phyloP scores from a whole-genome alignment of 768 basidiomycete species.

The Lactarius evosmus region DNA sequence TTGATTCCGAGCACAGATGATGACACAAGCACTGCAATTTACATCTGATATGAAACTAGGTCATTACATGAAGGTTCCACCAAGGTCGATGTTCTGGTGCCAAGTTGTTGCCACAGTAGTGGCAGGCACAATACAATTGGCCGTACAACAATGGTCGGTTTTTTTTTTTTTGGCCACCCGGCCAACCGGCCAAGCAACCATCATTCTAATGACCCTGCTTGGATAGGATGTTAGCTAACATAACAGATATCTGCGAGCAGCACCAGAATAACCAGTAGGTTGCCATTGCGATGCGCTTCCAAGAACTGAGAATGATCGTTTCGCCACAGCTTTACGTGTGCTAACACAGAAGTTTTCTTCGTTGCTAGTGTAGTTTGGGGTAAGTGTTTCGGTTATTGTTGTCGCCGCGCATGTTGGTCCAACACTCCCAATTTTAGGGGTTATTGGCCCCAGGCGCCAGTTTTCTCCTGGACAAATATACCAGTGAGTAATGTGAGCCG shows the following conservation, averaged over 20 bases:
- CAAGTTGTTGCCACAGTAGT: conserved; percentile 59
- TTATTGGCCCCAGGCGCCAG: conserved; percentile 59
- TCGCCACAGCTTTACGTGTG: conserved; percentile 22
- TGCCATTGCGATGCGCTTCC: neutral
- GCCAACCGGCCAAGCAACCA: neutral
- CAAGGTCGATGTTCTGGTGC: conserved; percentile 29
- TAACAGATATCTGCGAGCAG: conserved; percentile 54
- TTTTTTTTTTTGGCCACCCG: too few relatives aligned
- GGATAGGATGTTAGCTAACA: conserved; percentile 57
- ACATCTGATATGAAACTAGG: conserved; percentile 76
- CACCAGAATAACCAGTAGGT: conserved; percentile 44
- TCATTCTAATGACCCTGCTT: neutral
- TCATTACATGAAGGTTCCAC: conserved; percentile 67
- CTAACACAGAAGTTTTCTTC: conserved; percentile 26
- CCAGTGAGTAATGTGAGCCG: conserved; percentile 42
- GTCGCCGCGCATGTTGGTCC: neutral
- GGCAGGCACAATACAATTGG: conserved; percentile 64
- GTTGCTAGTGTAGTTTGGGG: conserved; percentile 30
- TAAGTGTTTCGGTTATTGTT: neutral
- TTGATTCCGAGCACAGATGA: conserved; percentile 22
- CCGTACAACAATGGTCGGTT: conserved; percentile 50
- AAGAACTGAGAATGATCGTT: neutral
- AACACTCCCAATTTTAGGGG: conserved; percentile 38
- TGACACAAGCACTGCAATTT: conserved; percentile 58
- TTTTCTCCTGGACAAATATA: conserved; percentile 58